phyloP scores from a whole-genome alignment of 73 alveolate genomes.

The Tetrahymena borealis region DNA sequence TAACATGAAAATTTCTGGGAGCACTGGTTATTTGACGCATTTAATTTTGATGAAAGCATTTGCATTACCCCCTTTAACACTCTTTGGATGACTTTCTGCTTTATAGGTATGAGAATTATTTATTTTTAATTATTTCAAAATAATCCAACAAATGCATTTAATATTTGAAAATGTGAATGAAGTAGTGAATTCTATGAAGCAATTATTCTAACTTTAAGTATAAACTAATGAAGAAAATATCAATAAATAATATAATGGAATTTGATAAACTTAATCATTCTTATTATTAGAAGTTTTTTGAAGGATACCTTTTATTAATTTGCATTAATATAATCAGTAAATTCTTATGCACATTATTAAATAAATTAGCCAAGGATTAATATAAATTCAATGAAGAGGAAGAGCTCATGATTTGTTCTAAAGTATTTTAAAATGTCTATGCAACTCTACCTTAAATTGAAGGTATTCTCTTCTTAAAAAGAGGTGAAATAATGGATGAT shows the following conservation, averaged over 20 bases:
- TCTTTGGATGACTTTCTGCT: slow-evolving; percentile 74
- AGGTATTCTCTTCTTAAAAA: slow-evolving; percentile 69
- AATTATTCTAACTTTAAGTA: too few species aligned
- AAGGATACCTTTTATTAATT: too few species aligned
- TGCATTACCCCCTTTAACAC: slow-evolving; percentile 60
- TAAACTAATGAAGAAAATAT: too few species aligned
- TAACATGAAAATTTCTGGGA: slow-evolving; percentile 83
- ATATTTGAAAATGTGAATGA: too few species aligned
- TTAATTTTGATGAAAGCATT: slow-evolving; percentile 24
- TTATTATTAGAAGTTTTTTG: too few species aligned
- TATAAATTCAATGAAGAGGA: slow-evolving; percentile 34
- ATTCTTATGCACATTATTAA: neutral
- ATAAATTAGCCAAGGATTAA: slow-evolving; percentile 1
- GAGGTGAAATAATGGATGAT: slow-evolving; percentile 45
- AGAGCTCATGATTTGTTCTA: slow-evolving; percentile 51
- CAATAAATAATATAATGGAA: too few species aligned
- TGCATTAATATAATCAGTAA: too few species aligned
- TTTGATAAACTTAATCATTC: too few species aligned
- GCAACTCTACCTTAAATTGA: slow-evolving; percentile 60
- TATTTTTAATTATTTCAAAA: too few species aligned
- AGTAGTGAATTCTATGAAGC: too few species aligned
- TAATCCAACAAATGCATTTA: too few species aligned
- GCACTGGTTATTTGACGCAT: slow-evolving; percentile 65
- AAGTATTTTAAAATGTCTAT: slow-evolving; percentile 75
- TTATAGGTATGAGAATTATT: neutral